A percentile compares a stretch with the other conserved stretches of the same genome.
Conservation (phyloP, 805 yeast genomes). For the Candida berthetii region DNA sequence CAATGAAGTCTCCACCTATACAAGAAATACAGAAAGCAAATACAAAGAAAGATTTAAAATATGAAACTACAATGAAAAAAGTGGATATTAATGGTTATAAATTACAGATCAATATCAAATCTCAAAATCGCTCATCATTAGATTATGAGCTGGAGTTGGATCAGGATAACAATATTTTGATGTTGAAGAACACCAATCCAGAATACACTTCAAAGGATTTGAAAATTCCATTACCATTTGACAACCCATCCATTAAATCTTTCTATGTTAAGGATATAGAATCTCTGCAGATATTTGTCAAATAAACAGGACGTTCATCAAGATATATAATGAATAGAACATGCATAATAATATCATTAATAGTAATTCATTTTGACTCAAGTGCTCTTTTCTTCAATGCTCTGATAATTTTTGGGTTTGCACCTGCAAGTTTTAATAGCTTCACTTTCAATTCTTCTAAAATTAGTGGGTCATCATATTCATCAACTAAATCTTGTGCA, state of each 20-base stretch:
- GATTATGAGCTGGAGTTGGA: conserved; percentile 28
- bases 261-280: conserved; percentile 23
- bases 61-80: conserved; percentile 22
- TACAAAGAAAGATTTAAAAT: conserved; percentile 14
- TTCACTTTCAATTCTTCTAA: no score
- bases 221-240: conserved; percentile 32
- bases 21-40: no score
- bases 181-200: conserved; percentile 23
- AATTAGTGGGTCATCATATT: no score
- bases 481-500: no score
- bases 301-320: no score
- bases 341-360: no score
- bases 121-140: conserved; percentile 24
- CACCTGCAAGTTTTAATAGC: no score
- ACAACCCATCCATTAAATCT: conserved; percentile 16
- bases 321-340: no score
- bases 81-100: conserved; percentile 22
- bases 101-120: conserved; percentile 28
- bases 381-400: no score
- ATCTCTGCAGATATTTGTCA: conserved; percentile 24
- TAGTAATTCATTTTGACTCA: no score
- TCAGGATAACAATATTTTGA: conserved; percentile 21
- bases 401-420: no score
- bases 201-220: conserved; percentile 16
- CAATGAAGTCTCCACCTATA: conserved; percentile 3